Base-by-base conservation (phyloP, 2,329 filamentous ascomycete species). In the Didymella segeticola region DNA sequence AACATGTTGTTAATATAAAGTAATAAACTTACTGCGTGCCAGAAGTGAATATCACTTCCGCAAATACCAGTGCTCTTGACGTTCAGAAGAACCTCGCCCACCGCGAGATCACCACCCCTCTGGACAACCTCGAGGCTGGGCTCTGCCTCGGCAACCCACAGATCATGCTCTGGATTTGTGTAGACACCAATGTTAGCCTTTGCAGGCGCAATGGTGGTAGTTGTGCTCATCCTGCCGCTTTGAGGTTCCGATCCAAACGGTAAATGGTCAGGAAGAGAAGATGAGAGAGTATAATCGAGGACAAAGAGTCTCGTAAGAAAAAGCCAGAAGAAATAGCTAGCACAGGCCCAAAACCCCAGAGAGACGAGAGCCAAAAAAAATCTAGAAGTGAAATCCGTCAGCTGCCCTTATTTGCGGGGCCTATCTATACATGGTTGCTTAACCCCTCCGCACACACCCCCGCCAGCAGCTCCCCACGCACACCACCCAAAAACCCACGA, bases 31-130 rank as follows among this genome's bases (percentile, higher is more conserved):
- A 73, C 93, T 43, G 89, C 89, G 73, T 96, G 91, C 93, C 93
- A 98, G 81, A 98, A 98, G 79, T 98, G 93, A 51, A 98, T 88
- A 76, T 97, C 93, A 56, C 81, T 95, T 86, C 93, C 93, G 82
- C 95, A 98, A 69, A 98, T 98, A 52, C 95, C 95, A 7, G 93
- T 97, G 78, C 90, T 96, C 78, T 93, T 91, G 75, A 98, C 86
- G 49, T 90, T 91, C 58, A 98, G 77, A 22, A 91, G 92, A 42
- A 97, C 91, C 78, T 97, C 89, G 45, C 93, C 93, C 20, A 84
- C 82, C 77, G 89, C 87, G 67, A 97, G 79, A 43, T 82, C 83
- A 47, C 86, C 89, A 26, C 84, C 83, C 61, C 82, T 83, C 66
- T 87, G 80, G 52, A 96, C 87, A 58, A 86, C 86, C 73, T 96